These are phyloP conservation scores for Coemansia sp. DNA, from an alignment of 192 early-diverging fungal genomes.

Conservation along the genomic window DNA sequence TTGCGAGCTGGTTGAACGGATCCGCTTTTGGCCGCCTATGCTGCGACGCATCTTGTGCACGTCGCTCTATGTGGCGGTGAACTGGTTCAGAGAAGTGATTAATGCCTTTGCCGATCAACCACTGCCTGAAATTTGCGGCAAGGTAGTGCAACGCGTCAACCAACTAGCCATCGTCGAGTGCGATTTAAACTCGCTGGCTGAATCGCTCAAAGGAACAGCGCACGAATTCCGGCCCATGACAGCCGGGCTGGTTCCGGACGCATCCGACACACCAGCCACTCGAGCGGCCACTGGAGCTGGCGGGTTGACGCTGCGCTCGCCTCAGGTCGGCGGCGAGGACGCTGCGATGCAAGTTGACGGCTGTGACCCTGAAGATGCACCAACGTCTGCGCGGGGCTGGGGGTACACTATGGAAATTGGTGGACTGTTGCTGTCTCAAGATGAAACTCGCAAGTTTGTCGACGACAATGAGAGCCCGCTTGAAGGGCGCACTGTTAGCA, in stretches of 20 bases:
- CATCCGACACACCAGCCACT: constrained; percentile 12
- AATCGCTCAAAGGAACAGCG: constrained; percentile 16
- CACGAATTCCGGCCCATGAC: constrained; percentile 24
- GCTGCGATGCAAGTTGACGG: not conserved
- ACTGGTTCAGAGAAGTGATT: constrained; percentile 66
- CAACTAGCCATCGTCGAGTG: constrained; percentile 30
- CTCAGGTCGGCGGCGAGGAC: not conserved
- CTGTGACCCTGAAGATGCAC: not conserved
- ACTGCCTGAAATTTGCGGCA: constrained; percentile 13
- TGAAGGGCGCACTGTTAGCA: not conserved
- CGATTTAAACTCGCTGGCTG: constrained; percentile 17
- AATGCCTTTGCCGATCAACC: constrained; percentile 60
- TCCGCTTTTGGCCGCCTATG: constrained; percentile 15
- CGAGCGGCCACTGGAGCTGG: not conserved
- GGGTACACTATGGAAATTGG: constrained; percentile 21
- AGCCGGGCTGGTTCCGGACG: constrained; percentile 29
- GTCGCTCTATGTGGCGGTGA: constrained; percentile 24
- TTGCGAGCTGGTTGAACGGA: constrained; percentile 8
- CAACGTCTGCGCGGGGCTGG: not conserved
- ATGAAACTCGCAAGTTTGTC: constrained; percentile 35
- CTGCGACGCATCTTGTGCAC: constrained; percentile 33
- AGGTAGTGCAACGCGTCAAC: constrained; percentile 35
- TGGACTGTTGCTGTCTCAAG: constrained; percentile 36
- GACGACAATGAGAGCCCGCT: not conserved
- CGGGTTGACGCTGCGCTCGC: constrained; percentile 2